Base-by-base conservation (phyloP, 75 land plant species). In the Chamaecyparis obtusa region DNA sequence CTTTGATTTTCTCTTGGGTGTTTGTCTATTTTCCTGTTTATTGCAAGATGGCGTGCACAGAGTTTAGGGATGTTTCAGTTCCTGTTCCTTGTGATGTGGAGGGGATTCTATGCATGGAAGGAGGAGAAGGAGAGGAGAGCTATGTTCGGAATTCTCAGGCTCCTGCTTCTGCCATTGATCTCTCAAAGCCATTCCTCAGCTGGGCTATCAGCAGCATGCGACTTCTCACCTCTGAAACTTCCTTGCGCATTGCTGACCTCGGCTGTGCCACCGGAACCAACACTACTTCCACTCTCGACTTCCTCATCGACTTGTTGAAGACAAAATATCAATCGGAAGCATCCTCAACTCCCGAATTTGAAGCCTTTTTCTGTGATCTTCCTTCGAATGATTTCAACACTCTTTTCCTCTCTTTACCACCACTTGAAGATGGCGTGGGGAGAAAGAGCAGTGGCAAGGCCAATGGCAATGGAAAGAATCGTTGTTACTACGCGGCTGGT, bases 381-480 rank as follows among this genome's bases (percentile, higher is more conserved):
- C 94, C 95, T 2, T 94, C 94, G 0, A 94, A 94, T 83, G 95
- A 94, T 77, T 94, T 94, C 94, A 92, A 94, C 87, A 89, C 90
- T 21, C 85, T 94, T 30, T 92, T 94, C 86, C 90, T 83, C n/a
- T 89, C 88, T 14, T 19, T 93, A 83, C 87, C 86, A 32, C 64
- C 85, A 16, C 60, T 6, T 32, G 5, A 9, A n/a, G 82, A 54
- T 43, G 2, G 0, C 27, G n/a, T 35, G 3, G 7, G 43, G 35
- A 32, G 35, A 35, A 55, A 76, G 85, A 56, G 0, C 1, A 48
- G 51, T 10, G 11, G n/a, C n/a, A n/a, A n/a, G n/a, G n/a, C n/a
- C n/a, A n/a, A n/a, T n/a, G n/a, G n/a, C 10, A 84, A 78, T 48
- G 75, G 30, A 71, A 71, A 32, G 30, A 35, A 85, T 39, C 83